Evolutionary conservation across 169 alveolate genomes (phyloP), one percentile per base, ranked within the genome.

Genomic region (Plasmodium fragile): DNA sequence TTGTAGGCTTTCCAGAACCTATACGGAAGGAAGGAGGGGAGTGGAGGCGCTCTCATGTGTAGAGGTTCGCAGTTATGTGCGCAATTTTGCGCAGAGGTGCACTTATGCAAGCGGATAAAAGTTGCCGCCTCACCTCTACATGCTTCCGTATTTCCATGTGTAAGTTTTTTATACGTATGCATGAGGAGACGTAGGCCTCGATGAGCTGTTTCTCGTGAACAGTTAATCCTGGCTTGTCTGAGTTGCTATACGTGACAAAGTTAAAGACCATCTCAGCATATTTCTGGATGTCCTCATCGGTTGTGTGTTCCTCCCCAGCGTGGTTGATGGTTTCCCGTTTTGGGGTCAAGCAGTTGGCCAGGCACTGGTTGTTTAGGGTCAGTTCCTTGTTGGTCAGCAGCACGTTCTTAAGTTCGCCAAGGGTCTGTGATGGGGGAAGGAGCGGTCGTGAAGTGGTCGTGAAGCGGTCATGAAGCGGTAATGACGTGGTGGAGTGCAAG

Each of bases 121-220:
- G 59, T 16, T n/a, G 36, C 7, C 4, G 32, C 30, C 75, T 18
- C 30, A 84, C 93, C 85, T 84, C 69, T 4, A 69, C 69, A 16
- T 84, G 75, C 59, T 84, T 45, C 43, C 41, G 53, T 32, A 84
- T 84, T 36, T 84, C 93, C 78, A 72, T 8, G 59, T 84, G 75
- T 65, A 89, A 36, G 28, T 89, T 36, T 59, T 89, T 78, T 59
- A 89, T 89, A 25, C 81, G 79, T 70, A 79, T 43, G 72, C 94
- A 89, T 22, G 94, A 89, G 30, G 75, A 89, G 30, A 89, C 72
- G 43, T 89, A 89, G 11, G 94, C 94, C 78, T 89, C 94, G 41
- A 89, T 55, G 28, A 89, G 59, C 36, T 89, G 94, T 52, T 89
- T 89, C 30, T 89, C 94, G 39, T 78, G 65, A 59, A 89, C 72